Base-by-base conservation (phyloP, 148 eudicot species). In the Spergularia bocconei region DNA sequence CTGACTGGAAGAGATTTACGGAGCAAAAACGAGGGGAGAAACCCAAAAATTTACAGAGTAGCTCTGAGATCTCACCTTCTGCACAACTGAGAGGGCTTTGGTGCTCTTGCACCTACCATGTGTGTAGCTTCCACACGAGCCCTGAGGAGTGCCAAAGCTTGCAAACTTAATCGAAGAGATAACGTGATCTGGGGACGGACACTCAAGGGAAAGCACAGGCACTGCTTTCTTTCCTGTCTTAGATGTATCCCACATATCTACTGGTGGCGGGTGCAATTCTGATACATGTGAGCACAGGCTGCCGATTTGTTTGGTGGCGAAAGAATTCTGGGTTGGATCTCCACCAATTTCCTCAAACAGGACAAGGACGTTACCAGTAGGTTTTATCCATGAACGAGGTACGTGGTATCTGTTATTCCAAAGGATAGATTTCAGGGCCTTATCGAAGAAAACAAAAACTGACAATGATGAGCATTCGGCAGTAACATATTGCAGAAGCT, bases 321-420 rank as follows among this genome's bases (percentile, higher is more conserved):
- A 85, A 23, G 98, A 87, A 51, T 92, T 75, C 63, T 81, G 74
- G 3, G 93, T 88, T 4, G 98, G 98, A 79, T 95, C 91, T 21
- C 98, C 98, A 5, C 97, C 96, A 13, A 75, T 76, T 81, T 95
- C 98, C 86, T 95, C 98, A 21, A 95, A 88, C 78, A 95, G 78
- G 53, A 92, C 96, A 29, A 95, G 79, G 11, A 83, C 61, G 75
- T 95, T 95, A 15, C 86, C 91, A 19, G 73, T 85, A 38, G 89
- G 74, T 74, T 92, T 79, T 25, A 95, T 73, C 96, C 93, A 95
- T 48, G 91, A 83, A n/a, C 90, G 96, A 47, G 98, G 98, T 13
- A 95, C 93, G 60, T 94, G 98, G 75, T 94, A 91, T 68, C 98
- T 94, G 87, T 62, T 74, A 85, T 21, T 71, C 44, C 44, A 63